Base-by-base conservation (phyloP, 2,329 filamentous ascomycete genomes). In the Curvularia sp. region DNA sequence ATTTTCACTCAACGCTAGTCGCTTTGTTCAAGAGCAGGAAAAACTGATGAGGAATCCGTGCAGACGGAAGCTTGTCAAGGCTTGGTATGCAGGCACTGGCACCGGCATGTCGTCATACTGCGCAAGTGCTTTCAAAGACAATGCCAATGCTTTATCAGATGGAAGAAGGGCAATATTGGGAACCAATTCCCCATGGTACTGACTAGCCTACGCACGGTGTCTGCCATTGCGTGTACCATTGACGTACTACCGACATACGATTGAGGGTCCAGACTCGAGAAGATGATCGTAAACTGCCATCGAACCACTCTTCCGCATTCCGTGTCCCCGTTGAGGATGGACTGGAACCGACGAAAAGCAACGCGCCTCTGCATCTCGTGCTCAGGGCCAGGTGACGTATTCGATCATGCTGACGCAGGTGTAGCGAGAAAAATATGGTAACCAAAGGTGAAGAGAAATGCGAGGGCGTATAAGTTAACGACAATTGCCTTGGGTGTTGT, bases 41-140 rank as follows among this genome's bases (percentile, higher is more conserved):
- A 33, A 22, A 30, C 8, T 35, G 12, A 50, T n/a, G 35, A 50
- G 35, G 18, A 41, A 39, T 28, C 26, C 15, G 33, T 38, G 7
- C 22, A 38, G 35, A 18, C 12, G 15, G n/a, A 50, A 50, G 48
- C 48, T 41, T 50, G 35, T n/a, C 48, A 50, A 50, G 41, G 22
- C 33, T 39, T 39, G 10, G 15, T n/a, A 13, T 18, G 24, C 48
- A 50, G 12, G 26, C 33, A 39, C 33, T 39, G 22, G 35, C 48
- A 50, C 8, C 33, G 22, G 48, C 13, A 50, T 50, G 48, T 38
- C 48, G 48, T 50, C 48, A 50, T n/a, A 38, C 33, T 30, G 48
- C 48, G 13, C 35, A 41, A 18, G 33, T 18, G 33, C 44, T 48
- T 48, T 48, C 44, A 33, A 48, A 48, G 13, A 13, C 44, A 31